phyloP scores from a whole-genome alignment of 163 green algal species.

The Smithsoniella earleae region DNA sequence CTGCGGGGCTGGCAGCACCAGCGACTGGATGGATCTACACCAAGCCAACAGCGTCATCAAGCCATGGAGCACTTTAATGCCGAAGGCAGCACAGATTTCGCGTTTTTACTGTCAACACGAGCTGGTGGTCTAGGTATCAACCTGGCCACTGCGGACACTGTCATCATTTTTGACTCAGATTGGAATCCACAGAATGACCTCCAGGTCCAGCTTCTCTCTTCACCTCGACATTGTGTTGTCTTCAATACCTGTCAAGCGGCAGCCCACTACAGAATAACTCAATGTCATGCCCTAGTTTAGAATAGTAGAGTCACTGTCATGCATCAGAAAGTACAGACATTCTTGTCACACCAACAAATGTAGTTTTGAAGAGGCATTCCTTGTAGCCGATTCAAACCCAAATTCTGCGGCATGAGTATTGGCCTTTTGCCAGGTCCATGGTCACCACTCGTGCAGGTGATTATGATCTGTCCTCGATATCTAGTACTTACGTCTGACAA shows the following conservation, averaged over 20 bases:
- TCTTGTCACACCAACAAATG: too few species aligned
- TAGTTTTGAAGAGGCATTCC: too few species aligned
- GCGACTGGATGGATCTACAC: conserved; percentile 85
- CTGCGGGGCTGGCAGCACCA: conserved; percentile 80
- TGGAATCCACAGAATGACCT: conserved; percentile 88
- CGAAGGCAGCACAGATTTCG: conserved; percentile 51
- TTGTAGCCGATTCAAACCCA: too few species aligned
- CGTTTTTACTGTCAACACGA: conserved; percentile 85
- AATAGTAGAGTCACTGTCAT: too few species aligned
- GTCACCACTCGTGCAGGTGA: too few species aligned
- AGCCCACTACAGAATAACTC: too few species aligned
- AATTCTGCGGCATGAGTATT: too few species aligned
- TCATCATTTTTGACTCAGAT: conserved; percentile 91
- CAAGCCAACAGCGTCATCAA: conserved; percentile 60
- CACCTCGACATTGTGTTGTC: not conserved
- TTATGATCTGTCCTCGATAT: too few species aligned
- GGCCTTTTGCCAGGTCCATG: too few species aligned
- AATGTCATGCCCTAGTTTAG: too few species aligned
- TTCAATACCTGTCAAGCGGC: not conserved
- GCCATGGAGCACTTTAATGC: conserved; percentile 95
- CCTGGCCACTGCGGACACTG: conserved; percentile 88
- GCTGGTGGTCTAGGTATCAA: conserved; percentile 95
- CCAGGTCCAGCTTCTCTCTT: not conserved
- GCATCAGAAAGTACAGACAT: too few species aligned
- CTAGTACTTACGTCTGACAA: too few species aligned